Conservation (phyloP, 306 rosid genomes). For the Oxytropis ochrocephala region DNA sequence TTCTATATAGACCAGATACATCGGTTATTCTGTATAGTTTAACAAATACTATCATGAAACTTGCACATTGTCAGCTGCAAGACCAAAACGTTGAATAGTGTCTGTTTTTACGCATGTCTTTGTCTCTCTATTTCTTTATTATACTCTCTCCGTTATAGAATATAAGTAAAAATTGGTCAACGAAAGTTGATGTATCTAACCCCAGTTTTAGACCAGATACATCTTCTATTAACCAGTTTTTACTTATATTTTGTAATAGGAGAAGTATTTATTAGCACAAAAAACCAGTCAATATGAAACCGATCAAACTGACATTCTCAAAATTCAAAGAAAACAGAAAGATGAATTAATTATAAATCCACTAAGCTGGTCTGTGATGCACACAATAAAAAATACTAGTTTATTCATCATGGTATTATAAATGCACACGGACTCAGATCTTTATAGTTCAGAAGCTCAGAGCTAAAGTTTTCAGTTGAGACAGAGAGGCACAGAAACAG, state of each 20-base stretch:
- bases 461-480: constrained; percentile 24
- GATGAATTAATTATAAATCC: constrained; percentile 23
- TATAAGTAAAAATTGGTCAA: no score
- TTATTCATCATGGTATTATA: constrained; percentile 36
- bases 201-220: no score
- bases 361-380: neutral
- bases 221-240: no score
- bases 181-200: no score
- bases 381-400: constrained; percentile 8
- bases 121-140: constrained; percentile 24
- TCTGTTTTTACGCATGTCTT: constrained; percentile 74
- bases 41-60: constrained; percentile 29
- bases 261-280: constrained; percentile 42
- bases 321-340: constrained; percentile 43
- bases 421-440: constrained; percentile 51
- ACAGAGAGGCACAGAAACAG: constrained; percentile 17
- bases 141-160: no score
- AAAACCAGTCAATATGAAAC: constrained; percentile 35
- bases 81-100: constrained; percentile 78
- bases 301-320: constrained; percentile 55
- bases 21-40: no score
- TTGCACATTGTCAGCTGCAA: constrained; percentile 41
- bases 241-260: no score
- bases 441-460: constrained; percentile 45
- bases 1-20: no score